Percentiles rank a stretch among this genome's conserved stretches.
These are phyloP conservation scores for Mortierella sp. DNA, from an alignment of 371 early-diverging fungal genomes.

Conservation along the genomic window DNA sequence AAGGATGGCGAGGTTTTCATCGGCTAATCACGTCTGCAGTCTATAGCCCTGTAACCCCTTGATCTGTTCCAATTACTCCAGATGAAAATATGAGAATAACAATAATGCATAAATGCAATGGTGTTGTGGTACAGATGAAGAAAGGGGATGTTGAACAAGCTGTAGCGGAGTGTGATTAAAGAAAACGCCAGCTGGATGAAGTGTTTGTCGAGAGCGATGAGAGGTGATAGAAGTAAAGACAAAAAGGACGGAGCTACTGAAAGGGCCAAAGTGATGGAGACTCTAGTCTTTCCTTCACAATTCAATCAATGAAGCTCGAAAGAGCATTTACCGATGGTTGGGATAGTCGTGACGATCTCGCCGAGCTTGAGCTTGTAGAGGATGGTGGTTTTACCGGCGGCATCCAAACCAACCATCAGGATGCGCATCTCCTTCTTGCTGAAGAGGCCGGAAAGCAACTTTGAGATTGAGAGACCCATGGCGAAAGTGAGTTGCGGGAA, in stretches of 20 bases:
- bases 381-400: conserved; percentile 95
- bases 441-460: conserved; percentile 61
- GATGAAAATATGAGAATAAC: conserved; percentile 8
- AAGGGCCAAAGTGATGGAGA: background rate
- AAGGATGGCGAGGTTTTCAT: too few species aligned
- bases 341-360: conserved; percentile 98
- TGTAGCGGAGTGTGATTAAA: too few species aligned
- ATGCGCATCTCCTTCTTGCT: conserved; percentile 90
- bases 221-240: too few species aligned
- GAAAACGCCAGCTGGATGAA: too few species aligned
- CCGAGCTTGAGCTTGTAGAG: conserved; percentile 92
- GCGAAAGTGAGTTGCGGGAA: conserved; percentile 5
- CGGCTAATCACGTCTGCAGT: too few species aligned
- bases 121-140: background rate
- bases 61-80: conserved; percentile 15
- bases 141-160: too few species aligned
- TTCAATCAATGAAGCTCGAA: too few species aligned
- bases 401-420: conserved; percentile 94
- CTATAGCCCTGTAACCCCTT: conserved; percentile 1
- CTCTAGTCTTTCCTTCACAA: too few species aligned
- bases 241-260: background rate
- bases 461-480: conserved; percentile 72
- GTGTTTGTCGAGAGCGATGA: too few species aligned
- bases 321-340: conserved; percentile 90
- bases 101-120: background rate